These are phyloP conservation scores for Thermothelomyces thermophilus DNA, from an alignment of 2,329 filamentous ascomycete genomes.

Conservation along the genomic window DNA sequence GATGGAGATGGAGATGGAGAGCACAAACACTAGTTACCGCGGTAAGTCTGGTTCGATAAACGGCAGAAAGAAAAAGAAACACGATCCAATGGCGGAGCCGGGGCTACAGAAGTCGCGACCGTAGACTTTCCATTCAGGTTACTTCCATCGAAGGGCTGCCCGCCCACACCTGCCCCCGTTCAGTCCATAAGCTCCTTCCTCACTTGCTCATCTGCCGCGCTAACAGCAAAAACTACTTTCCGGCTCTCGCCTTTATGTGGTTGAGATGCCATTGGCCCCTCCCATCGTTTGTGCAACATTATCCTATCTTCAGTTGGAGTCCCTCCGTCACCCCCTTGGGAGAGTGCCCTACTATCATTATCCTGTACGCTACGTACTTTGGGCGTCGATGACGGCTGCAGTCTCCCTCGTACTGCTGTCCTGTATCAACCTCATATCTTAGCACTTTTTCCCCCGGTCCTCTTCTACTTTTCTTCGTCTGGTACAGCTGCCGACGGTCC, in stretches of 20 bases:
- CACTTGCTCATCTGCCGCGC: conserved; percentile 1
- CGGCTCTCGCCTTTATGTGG: neutral
- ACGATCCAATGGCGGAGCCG: conserved; percentile 1
- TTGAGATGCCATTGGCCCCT: neutral
- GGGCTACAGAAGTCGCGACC: neutral
- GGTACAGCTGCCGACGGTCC: neutral
- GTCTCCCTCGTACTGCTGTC: neutral
- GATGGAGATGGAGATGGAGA: too few species aligned
- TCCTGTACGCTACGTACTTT: neutral
- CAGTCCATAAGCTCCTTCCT: neutral
- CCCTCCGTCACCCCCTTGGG: neutral
- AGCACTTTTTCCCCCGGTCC: neutral
- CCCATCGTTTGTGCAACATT: neutral
- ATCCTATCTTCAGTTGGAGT: neutral
- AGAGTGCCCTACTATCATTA: neutral
- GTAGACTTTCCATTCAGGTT: neutral
- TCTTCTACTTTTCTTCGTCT: neutral
- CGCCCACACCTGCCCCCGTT: neutral
- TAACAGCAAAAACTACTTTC: neutral
- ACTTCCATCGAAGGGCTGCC: neutral
- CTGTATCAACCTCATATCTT: neutral
- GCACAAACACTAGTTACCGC: conserved; percentile 11
- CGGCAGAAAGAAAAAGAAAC: conserved; percentile 2
- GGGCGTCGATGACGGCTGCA: neutral
- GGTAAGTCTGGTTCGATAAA: conserved; percentile 3